A percentile compares a stretch with the other conserved stretches of the same genome.
phyloP scores from a whole-genome alignment of 106 monocot species.

The Hemerocallis citrina region DNA sequence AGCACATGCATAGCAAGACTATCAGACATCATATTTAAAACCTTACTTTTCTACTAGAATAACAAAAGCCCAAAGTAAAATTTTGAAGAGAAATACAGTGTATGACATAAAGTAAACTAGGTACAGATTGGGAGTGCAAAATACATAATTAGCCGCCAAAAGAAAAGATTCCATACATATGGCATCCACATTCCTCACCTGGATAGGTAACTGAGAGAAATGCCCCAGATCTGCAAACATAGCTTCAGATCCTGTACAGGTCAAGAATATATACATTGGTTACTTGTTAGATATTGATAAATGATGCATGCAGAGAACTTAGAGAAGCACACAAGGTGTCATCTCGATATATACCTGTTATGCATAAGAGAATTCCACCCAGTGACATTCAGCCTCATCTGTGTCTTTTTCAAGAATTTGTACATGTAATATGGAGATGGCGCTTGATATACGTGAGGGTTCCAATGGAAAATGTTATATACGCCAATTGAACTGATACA shows the following conservation, averaged over 20 bases:
- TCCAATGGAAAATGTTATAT: slow-evolving; percentile 88
- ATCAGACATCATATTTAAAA: no score
- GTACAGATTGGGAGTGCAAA: no score
- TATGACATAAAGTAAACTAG: no score
- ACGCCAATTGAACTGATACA: slow-evolving; percentile 87
- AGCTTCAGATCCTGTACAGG: slow-evolving; percentile 78
- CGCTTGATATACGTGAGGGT: slow-evolving; percentile 80
- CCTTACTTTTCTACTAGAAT: not conserved
- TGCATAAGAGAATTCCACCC: slow-evolving; percentile 89
- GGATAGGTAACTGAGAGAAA: slow-evolving; percentile 84
- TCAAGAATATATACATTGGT: no score
- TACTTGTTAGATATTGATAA: not conserved
- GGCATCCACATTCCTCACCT: slow-evolving; percentile 30
- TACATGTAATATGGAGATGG: slow-evolving; percentile 94
- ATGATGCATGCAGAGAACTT: not conserved
- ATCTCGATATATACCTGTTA: slow-evolving; percentile 53
- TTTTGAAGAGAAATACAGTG: not conserved
- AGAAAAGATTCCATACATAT: not conserved
- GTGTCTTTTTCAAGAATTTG: slow-evolving; percentile 92
- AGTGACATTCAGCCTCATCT: slow-evolving; percentile 93
- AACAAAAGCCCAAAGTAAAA: not conserved
- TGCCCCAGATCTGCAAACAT: slow-evolving; percentile 99
- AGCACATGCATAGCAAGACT: no score
- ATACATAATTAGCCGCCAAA: no score
- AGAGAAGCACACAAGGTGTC: not conserved